Percentiles rank a stretch among this genome's conserved stretches.
phyloP scores from a whole-genome alignment of 1,284 basidiomycete species.

The Pascua guehoae region DNA sequence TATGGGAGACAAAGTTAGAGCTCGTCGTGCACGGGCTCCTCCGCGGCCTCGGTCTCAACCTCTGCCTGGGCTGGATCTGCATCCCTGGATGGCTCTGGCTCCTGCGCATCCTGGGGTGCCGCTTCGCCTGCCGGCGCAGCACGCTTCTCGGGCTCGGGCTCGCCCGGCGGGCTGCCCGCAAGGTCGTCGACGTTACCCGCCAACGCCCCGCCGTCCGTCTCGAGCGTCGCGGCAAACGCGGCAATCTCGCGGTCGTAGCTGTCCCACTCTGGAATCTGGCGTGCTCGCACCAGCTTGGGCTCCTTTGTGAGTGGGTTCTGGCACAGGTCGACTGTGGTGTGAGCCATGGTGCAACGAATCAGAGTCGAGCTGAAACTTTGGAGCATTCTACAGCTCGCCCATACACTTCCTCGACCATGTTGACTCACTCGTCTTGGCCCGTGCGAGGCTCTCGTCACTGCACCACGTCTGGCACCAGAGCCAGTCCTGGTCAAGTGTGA shows the following conservation, averaged over 20 bases:
- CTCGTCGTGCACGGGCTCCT: slow-evolving; percentile 4
- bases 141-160: too few species aligned
- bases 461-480: slow-evolving; percentile 68
- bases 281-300: slow-evolving; percentile 85
- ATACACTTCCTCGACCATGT: not conserved
- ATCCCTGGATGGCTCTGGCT: not conserved
- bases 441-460: slow-evolving; percentile 50
- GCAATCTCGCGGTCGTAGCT: slow-evolving; percentile 66
- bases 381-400: not conserved
- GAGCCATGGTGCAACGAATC: not conserved
- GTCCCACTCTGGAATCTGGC: slow-evolving; percentile 97
- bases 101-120: slow-evolving; percentile 1
- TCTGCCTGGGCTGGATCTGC: not conserved
- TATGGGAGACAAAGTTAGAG: slow-evolving; percentile 5
- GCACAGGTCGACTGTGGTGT: slow-evolving; percentile 78
- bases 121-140: not conserved
- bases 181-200: slow-evolving; percentile 69
- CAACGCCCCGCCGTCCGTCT: slow-evolving; percentile 41
- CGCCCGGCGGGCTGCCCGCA: slow-evolving; percentile 31
- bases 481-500: slow-evolving; percentile 84
- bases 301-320: slow-evolving; percentile 96
- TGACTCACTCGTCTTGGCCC: slow-evolving; percentile 53
- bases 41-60: slow-evolving; percentile 5
- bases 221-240: slow-evolving; percentile 61
- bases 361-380: too few species aligned